Evolutionary conservation across 1,284 basidiomycete genomes (phyloP).

Genomic region (Ustilago trichophora): DNA sequence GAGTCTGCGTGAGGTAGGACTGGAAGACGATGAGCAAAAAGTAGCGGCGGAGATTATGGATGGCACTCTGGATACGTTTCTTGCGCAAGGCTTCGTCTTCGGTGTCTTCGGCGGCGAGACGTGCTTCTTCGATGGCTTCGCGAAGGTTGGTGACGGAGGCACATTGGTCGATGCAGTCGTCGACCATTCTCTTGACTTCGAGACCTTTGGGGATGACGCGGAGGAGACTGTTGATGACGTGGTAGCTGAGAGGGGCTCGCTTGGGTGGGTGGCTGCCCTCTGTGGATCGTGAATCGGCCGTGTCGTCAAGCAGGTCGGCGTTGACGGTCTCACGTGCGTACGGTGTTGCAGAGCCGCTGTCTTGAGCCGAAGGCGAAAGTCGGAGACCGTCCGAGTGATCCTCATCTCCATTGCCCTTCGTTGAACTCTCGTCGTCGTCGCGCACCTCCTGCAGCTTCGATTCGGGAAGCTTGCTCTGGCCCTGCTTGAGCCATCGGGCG

Average conservation of each 20-base stretch:
- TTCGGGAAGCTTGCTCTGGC: slow-evolving; percentile 63
- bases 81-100: slow-evolving; percentile 80
- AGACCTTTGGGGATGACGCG: slow-evolving; percentile 91
- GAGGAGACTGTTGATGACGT: slow-evolving; percentile 80
- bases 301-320: slow-evolving; percentile 29
- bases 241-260: slow-evolving; percentile 62
- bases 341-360: slow-evolving; percentile 19
- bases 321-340: slow-evolving; percentile 33
- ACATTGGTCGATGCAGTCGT: slow-evolving; percentile 90
- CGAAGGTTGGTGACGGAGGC: slow-evolving; percentile 79
- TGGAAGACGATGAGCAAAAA: slow-evolving; percentile 93
- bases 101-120: slow-evolving; percentile 78
- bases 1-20: slow-evolving; percentile 86
- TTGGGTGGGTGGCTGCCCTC: slow-evolving; percentile 9
- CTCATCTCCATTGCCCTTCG: background rate
- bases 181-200: slow-evolving; percentile 84
- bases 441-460: slow-evolving; percentile 21
- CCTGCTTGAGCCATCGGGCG: slow-evolving; percentile 77
- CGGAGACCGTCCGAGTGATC: slow-evolving; percentile 14
- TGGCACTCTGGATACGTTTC: slow-evolving; percentile 67
- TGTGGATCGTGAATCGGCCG: background rate
- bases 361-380: slow-evolving; percentile 12
- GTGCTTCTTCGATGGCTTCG: slow-evolving; percentile 85
- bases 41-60: slow-evolving; percentile 70
- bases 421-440: slow-evolving; percentile 7